Conservation (phyloP, 2,329 filamentous ascomycete species). For the Colletotrichum navitas region DNA sequence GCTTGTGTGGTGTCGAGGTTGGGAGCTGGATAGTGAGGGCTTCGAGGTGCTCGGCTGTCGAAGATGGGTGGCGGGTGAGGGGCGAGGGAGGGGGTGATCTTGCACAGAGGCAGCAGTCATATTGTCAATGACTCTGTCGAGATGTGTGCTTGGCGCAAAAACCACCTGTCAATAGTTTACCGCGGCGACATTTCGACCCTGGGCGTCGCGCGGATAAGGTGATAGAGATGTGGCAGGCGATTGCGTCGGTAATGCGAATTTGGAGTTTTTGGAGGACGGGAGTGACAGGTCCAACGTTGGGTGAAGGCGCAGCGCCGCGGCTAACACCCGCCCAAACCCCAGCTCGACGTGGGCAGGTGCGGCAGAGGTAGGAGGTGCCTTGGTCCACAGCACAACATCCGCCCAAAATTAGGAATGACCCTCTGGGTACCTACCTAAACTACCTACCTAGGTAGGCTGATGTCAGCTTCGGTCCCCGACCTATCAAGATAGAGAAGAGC, state of each 20-base stretch:
- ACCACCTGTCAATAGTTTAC: constrained; percentile 32
- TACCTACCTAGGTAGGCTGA: constrained; percentile 12
- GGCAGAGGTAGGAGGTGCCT: constrained; percentile 5
- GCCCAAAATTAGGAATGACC: constrained; percentile 37
- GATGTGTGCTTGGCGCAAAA: constrained; percentile 25
- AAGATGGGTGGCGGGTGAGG: constrained; percentile 35
- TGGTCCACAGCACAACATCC: constrained; percentile 15
- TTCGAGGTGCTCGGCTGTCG: constrained; percentile 39
- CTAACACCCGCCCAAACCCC: constrained; percentile 21
- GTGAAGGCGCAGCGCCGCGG: constrained; percentile 12
- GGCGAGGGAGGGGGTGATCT: constrained; percentile 30
- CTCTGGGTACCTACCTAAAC: not conserved
- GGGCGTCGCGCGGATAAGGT: constrained; percentile 33
- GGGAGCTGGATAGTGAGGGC: constrained; percentile 31
- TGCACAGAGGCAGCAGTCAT: constrained; percentile 38
- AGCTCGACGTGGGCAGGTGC: constrained; percentile 19
- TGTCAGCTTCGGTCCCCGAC: constrained; percentile 31
- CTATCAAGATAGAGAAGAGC: constrained; percentile 27
- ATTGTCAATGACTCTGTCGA: constrained; percentile 17
- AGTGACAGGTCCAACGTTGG: constrained; percentile 30
- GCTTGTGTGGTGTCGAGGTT: constrained; percentile 38
- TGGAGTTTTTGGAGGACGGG: constrained; percentile 39
- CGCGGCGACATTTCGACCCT: constrained; percentile 34
- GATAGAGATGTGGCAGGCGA: constrained; percentile 26
- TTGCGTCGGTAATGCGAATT: constrained; percentile 40